These are phyloP conservation scores for Lupinus albus DNA, from an alignment of 306 rosid genomes.

Conservation along the genomic window DNA sequence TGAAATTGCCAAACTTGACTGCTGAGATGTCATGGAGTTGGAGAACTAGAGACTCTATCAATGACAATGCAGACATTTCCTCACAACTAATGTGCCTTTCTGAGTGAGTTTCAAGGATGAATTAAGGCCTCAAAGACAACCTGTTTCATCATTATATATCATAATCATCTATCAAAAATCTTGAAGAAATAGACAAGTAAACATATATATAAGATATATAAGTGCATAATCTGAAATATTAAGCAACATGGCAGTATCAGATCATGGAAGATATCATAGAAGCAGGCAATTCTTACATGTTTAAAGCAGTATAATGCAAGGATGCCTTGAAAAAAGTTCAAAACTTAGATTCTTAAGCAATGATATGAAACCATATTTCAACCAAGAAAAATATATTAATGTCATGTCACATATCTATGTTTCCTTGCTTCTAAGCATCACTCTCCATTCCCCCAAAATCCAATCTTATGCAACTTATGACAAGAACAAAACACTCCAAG, in stretches of 20 bases:
- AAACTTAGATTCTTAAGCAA: constrained; percentile 11
- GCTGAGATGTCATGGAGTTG: constrained; percentile 91
- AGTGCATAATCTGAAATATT: no score
- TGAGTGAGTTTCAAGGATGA: constrained; percentile 4
- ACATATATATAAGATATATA: no score
- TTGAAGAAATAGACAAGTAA: no score
- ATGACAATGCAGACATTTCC: constrained; percentile 34
- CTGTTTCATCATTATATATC: constrained; percentile 26
- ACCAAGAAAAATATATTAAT: not conserved
- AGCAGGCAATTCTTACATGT: no score
- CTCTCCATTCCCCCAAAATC: constrained; percentile 3
- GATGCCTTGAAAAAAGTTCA: no score
- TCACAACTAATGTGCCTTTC: not conserved
- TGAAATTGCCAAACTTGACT: constrained; percentile 87
- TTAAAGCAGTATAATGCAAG: no score
- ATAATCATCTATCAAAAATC: constrained; percentile 6
- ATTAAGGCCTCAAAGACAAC: constrained; percentile 20
- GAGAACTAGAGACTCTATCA: constrained; percentile 76
- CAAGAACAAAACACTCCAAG: no score
- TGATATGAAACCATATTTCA: not conserved
- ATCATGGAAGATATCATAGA: no score
- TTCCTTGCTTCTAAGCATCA: not conserved
- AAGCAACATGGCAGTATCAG: no score
- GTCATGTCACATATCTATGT: no score
- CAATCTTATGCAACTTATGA: constrained; percentile 5